Evolutionary conservation across 495 filamentous ascomycete genomes (phyloP).

Genomic region (Annulohypoxylon bovei): DNA sequence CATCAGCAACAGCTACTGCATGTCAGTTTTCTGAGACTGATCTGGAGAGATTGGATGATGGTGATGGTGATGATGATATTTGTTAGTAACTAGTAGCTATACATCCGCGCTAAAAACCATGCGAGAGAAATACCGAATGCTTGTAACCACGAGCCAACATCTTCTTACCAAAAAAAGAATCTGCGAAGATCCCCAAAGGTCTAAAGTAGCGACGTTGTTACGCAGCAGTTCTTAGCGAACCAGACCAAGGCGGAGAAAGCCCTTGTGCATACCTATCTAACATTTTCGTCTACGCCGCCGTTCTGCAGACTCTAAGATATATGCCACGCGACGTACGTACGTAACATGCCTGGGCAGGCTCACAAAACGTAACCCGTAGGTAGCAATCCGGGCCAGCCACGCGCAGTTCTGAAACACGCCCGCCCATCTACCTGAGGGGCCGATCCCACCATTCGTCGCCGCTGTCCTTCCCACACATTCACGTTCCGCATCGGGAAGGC

Average conservation of each 20-base stretch:
- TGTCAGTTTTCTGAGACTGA: constrained; percentile 4
- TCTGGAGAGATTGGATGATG: background rate
- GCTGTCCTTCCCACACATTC: background rate
- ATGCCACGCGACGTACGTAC: constrained; percentile 30
- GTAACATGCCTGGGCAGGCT: constrained; percentile 18
- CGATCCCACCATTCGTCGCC: background rate
- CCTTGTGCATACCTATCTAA: background rate
- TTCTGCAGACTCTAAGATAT: background rate
- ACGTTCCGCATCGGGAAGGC: constrained; percentile 11
- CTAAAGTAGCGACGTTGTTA: background rate
- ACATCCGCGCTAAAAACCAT: background rate
- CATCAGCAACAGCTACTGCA: background rate
- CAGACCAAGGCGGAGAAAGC: background rate
- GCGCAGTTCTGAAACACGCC: constrained; percentile 29
- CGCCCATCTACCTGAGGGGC: constrained; percentile 13
- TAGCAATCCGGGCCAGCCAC: constrained; percentile 27
- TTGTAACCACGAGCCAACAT: constrained; percentile 5
- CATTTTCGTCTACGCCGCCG: constrained; percentile 10
- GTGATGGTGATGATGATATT: background rate
- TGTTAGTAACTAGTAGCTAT: constrained; percentile 3
- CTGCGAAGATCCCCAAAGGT: background rate
- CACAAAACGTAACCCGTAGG: background rate
- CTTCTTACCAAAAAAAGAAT: constrained; percentile 12
- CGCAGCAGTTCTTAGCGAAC: constrained; percentile 9
- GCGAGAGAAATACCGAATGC: background rate